Evolutionary conservation across 108 stramenopile species (phyloP).

Genomic region (Skeletonema marinoi): DNA sequence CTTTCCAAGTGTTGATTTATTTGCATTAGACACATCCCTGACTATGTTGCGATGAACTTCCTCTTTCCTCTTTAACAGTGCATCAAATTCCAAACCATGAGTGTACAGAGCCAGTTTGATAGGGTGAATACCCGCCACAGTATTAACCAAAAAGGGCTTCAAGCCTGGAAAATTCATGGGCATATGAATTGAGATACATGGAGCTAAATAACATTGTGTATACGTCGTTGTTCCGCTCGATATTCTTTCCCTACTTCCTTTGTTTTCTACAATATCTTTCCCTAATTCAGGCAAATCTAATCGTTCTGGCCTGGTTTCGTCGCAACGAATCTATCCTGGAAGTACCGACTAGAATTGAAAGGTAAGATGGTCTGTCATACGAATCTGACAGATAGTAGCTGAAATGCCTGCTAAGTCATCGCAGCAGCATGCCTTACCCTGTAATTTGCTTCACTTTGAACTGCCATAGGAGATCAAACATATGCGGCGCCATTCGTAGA

Average conservation of each 20-base stretch:
- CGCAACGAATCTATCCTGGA: constrained; percentile 81
- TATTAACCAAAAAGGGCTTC: constrained; percentile 51
- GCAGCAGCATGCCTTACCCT: constrained; percentile 74
- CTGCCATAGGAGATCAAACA: constrained; percentile 94
- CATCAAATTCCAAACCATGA: constrained; percentile 28
- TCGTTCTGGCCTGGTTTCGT: constrained; percentile 67
- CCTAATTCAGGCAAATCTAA: constrained; percentile 69
- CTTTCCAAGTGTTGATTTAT: neutral
- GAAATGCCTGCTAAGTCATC: constrained; percentile 64
- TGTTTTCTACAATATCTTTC: constrained; percentile 62
- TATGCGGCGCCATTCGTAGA: constrained; percentile 61
- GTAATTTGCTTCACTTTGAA: constrained; percentile 80
- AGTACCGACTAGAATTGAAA: constrained; percentile 83
- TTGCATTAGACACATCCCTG: constrained; percentile 41
- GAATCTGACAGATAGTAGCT: constrained; percentile 35
- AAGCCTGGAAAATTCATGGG: constrained; percentile 85
- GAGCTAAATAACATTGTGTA: constrained; percentile 87
- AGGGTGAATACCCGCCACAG: neutral
- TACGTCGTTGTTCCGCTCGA: constrained; percentile 78
- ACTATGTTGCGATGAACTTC: constrained; percentile 38
- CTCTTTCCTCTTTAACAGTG: constrained; percentile 25
- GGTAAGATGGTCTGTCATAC: constrained; percentile 60
- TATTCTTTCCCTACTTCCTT: constrained; percentile 62
- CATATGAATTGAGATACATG: constrained; percentile 78
- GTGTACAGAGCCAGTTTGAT: constrained; percentile 66